A percentile compares a stretch with the other conserved stretches of the same genome.
Evolutionary conservation across 2,329 filamentous ascomycete species (phyloP).

Genomic region (Penicillium sp.): DNA sequence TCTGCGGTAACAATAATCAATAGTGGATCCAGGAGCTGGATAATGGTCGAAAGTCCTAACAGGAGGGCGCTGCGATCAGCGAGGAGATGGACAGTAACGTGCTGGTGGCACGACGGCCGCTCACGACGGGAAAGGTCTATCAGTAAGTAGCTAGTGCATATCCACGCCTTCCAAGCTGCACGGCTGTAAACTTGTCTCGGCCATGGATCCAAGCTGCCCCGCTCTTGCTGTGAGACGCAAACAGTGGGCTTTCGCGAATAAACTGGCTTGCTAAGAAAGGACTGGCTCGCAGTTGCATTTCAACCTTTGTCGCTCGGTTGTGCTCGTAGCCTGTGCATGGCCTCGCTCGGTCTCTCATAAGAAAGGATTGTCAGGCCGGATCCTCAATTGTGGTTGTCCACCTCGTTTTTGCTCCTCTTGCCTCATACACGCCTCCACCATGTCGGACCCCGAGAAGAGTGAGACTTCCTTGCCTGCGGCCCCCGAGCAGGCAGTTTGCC

Average conservation of each 20-base stretch:
- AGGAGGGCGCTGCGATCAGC: constrained; percentile 7
- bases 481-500: constrained; percentile 10
- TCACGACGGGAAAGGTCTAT: background rate
- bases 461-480: constrained; percentile 8
- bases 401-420: background rate
- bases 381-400: background rate
- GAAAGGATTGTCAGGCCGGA: background rate
- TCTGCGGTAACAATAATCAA: background rate
- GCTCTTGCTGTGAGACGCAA: constrained; percentile 6
- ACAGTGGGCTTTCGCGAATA: constrained; percentile 7
- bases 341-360: constrained; percentile 3
- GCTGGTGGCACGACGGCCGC: constrained; percentile 2
- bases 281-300: background rate
- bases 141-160: constrained; percentile 8
- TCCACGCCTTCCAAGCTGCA: constrained; percentile 6
- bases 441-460: constrained; percentile 19
- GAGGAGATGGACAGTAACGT: background rate
- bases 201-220: constrained; percentile 5
- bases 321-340: constrained; percentile 1
- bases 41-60: constrained; percentile 8
- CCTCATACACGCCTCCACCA: constrained; percentile 1
- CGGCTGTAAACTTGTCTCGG: constrained; percentile 1
- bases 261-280: background rate
- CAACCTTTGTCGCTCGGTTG: background rate
- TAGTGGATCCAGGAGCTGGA: constrained; percentile 11